Percentiles rank a stretch among this genome's conserved stretches.
These are phyloP conservation scores for Neonectria ditissima DNA, from an alignment of 2,329 filamentous ascomycete genomes.

Conservation along the genomic window DNA sequence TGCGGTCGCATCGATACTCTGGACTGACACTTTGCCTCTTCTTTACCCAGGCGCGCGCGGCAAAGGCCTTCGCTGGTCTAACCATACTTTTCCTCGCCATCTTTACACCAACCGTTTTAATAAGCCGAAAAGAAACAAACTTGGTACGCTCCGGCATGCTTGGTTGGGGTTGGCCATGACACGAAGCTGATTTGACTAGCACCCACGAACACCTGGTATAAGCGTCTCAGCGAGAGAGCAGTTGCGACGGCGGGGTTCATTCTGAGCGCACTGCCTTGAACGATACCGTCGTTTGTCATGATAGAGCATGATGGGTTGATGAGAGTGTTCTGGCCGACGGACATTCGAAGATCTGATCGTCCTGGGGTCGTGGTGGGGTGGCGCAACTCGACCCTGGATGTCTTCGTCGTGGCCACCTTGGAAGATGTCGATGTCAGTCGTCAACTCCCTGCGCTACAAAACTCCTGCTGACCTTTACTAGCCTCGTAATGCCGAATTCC, in stretches of 20 bases:
- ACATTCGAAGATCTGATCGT: constrained; percentile 76
- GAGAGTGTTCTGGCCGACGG: constrained; percentile 98
- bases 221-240: constrained; percentile 97
- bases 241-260: constrained; percentile 91
- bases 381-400: constrained; percentile 90
- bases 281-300: constrained; percentile 64
- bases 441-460: neutral
- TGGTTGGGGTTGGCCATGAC: neutral
- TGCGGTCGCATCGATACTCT: neutral
- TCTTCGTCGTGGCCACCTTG: constrained; percentile 89
- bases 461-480: constrained; percentile 52
- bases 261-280: constrained; percentile 65
- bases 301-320: constrained; percentile 87
- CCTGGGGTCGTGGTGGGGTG: constrained; percentile 94
- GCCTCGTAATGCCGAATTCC: constrained; percentile 86
- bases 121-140: constrained; percentile 83
- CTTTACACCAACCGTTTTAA: constrained; percentile 83
- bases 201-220: constrained; percentile 80
- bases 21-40: constrained; percentile 15
- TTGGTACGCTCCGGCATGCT: constrained; percentile 68
- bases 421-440: constrained; percentile 86
- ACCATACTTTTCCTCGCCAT: constrained; percentile 87
- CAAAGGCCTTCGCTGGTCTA: constrained; percentile 85
- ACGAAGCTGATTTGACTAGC: constrained; percentile 63
- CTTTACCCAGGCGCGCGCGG: constrained; percentile 75